A percentile compares a stretch with the other conserved stretches of the same genome.
phyloP scores from a whole-genome alignment of 768 basidiomycete genomes.

The Rhizopogon sp. region DNA sequence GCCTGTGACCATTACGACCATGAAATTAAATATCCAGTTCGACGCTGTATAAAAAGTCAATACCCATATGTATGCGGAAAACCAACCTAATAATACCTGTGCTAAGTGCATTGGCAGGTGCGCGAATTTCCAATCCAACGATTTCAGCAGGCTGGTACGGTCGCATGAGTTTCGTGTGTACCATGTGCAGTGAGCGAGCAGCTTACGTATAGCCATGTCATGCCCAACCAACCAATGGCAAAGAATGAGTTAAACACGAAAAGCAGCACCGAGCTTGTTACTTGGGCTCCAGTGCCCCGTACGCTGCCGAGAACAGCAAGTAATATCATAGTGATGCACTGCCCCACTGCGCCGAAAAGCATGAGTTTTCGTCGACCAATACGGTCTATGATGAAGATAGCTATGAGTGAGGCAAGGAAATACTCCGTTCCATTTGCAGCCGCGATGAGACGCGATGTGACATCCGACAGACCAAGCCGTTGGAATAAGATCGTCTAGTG shows the following conservation, averaged over 20 bases:
- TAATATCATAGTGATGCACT: slow-evolving; percentile 52
- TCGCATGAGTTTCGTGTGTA: neutral
- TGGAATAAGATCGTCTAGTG: slow-evolving; percentile 48
- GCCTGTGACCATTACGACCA: slow-evolving; percentile 56
- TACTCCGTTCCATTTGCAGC: slow-evolving; percentile 72
- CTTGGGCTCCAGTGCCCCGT: slow-evolving; percentile 40
- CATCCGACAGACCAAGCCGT: slow-evolving; percentile 51
- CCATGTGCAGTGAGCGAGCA: neutral
- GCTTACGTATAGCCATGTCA: slow-evolving; percentile 66
- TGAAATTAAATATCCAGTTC: slow-evolving; percentile 58
- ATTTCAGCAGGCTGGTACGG: slow-evolving; percentile 54
- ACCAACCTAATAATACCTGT: slow-evolving; percentile 29
- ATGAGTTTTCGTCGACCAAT: slow-evolving; percentile 71
- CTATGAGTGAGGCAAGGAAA: slow-evolving; percentile 65
- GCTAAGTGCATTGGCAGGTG: slow-evolving; percentile 59
- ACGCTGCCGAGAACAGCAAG: slow-evolving; percentile 54
- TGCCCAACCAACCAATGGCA: slow-evolving; percentile 64
- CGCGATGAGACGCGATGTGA: slow-evolving; percentile 55
- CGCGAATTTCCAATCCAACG: slow-evolving; percentile 55
- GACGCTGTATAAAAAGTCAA: slow-evolving; percentile 14
- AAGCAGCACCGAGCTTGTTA: slow-evolving; percentile 49
- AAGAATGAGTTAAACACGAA: slow-evolving; percentile 75
- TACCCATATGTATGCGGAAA: neutral
- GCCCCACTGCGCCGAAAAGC: slow-evolving; percentile 63
- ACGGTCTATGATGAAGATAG: slow-evolving; percentile 67